phyloP scores from a whole-genome alignment of 495 filamentous ascomycete species.

The Trichoderma orchidacearum region DNA sequence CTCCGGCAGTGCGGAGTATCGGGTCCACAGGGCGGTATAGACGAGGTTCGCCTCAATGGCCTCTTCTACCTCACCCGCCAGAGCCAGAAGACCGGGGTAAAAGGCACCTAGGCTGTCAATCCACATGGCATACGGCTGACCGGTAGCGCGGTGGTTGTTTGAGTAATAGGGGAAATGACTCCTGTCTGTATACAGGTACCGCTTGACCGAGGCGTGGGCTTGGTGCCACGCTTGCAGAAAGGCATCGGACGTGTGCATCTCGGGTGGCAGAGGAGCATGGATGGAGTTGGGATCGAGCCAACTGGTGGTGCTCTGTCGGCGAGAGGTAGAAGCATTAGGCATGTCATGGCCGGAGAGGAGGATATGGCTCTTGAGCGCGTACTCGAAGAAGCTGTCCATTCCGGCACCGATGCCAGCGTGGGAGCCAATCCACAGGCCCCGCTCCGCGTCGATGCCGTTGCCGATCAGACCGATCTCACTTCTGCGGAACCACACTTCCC shows the following conservation, averaged over 20 bases:
- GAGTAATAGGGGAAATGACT: slow-evolving; percentile 73
- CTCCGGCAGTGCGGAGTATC: slow-evolving; percentile 85
- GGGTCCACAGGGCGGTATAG: slow-evolving; percentile 84
- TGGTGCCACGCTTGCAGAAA: slow-evolving; percentile 80
- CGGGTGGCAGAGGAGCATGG: slow-evolving; percentile 44
- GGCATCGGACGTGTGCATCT: slow-evolving; percentile 56
- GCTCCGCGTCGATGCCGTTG: slow-evolving; percentile 83
- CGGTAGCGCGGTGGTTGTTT: slow-evolving; percentile 78
- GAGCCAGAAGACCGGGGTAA: slow-evolving; percentile 79
- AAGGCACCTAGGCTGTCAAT: slow-evolving; percentile 91
- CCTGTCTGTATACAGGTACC: slow-evolving; percentile 62
- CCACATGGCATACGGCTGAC: slow-evolving; percentile 70
- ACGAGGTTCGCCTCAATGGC: slow-evolving; percentile 79
- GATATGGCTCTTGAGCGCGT: slow-evolving; percentile 87
- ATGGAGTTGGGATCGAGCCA: slow-evolving; percentile 42
- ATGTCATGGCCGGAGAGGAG: slow-evolving; percentile 59
- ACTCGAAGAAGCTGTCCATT: slow-evolving; percentile 96
- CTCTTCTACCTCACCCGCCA: slow-evolving; percentile 81
- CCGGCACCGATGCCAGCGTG: slow-evolving; percentile 90
- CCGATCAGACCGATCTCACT: slow-evolving; percentile 82
- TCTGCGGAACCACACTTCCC: slow-evolving; percentile 81
- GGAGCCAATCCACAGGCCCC: slow-evolving; percentile 75
- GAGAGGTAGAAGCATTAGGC: slow-evolving; percentile 31
- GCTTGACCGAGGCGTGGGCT: slow-evolving; percentile 71
- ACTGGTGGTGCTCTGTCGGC: slow-evolving; percentile 11